Evolutionary conservation across 306 rosid species (phyloP).

Genomic region (Comarum palustre): DNA sequence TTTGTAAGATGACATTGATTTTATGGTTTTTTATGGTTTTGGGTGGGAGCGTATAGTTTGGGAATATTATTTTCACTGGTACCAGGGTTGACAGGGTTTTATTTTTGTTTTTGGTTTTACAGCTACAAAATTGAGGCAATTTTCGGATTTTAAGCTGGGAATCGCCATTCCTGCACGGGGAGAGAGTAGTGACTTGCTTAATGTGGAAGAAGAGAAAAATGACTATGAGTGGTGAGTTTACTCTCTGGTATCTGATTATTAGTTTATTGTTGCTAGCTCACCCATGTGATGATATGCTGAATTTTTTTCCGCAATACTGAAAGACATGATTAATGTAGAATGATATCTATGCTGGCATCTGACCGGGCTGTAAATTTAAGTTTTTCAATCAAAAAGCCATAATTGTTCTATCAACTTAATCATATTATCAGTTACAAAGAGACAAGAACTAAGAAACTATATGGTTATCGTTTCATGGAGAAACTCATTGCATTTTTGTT

Average conservation of each 20-base stretch:
- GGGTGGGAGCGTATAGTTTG: slow-evolving; percentile 5
- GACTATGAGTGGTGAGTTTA: slow-evolving; percentile 75
- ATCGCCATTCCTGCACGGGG: slow-evolving; percentile 64
- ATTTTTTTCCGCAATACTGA: too few species aligned
- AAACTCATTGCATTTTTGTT: background rate
- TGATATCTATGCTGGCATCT: background rate
- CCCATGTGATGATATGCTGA: background rate
- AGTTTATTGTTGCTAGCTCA: background rate
- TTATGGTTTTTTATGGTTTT: slow-evolving; percentile 17
- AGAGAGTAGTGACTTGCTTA: slow-evolving; percentile 65
- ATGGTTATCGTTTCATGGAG: background rate
- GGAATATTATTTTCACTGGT: background rate
- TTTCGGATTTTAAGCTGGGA: slow-evolving; percentile 63
- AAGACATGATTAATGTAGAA: background rate
- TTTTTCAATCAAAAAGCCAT: background rate
- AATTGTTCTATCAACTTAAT: background rate
- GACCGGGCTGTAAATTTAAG: background rate
- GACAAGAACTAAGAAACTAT: background rate
- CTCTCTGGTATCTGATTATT: slow-evolving; percentile 14
- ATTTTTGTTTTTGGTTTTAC: slow-evolving; percentile 32
- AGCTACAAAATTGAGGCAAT: slow-evolving; percentile 65
- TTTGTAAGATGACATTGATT: slow-evolving; percentile 45
- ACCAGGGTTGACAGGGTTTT: slow-evolving; percentile 24
- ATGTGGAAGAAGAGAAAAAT: slow-evolving; percentile 65
- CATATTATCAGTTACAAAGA: too few species aligned